Base-by-base conservation (phyloP, 345 rosid genomes). In the Citrus trifoliata region DNA sequence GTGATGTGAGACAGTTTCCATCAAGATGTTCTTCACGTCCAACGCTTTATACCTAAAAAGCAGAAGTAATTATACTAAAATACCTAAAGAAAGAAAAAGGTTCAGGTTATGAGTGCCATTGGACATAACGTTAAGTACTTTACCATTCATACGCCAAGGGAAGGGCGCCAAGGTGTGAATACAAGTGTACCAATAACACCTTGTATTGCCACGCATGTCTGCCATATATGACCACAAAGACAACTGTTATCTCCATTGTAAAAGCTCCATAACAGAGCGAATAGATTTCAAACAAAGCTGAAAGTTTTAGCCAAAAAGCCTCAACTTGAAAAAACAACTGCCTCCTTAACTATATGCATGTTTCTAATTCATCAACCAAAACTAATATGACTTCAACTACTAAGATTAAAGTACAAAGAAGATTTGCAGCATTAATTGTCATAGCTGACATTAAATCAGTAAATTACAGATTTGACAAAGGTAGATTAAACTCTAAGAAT, bases 21-120 rank as follows among this genome's bases (percentile, higher is more conserved):
- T 85, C 94, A 96, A 88, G 83, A 96, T 93, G 86, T 96, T 96
- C 93, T 96, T 96, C 86, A 90, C 97, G 73, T 96, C 99, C 81
- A 96, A 85, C n/a, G 94, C 87, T 82, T 89, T 96, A 87, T 96
- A 96, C 93, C 99, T 96, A 80, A 37, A 76, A 56, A 81, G 22
- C 56, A 53, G 48, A 66, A 8, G 59, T 67, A 58, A 67, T 72
- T 16, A 51, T 30, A 63, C 40, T 72, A 70, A 75, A 73, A 77
- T 7, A 79, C 80, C 64, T n/a, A 59, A 48, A 51, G 51, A 48
- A 64, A 68, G 67, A 55, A 80, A 21, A 13, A 62, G 35, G 3
- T 35, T 18, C 25, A 35, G 76, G 28, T 10, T 25, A 76, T 14
- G 30, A 46, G 42, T 24, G 35, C 58, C 27, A 62, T n/a, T 10